phyloP scores from a whole-genome alignment of 331 rosid species.

The Quercus tomentella region DNA sequence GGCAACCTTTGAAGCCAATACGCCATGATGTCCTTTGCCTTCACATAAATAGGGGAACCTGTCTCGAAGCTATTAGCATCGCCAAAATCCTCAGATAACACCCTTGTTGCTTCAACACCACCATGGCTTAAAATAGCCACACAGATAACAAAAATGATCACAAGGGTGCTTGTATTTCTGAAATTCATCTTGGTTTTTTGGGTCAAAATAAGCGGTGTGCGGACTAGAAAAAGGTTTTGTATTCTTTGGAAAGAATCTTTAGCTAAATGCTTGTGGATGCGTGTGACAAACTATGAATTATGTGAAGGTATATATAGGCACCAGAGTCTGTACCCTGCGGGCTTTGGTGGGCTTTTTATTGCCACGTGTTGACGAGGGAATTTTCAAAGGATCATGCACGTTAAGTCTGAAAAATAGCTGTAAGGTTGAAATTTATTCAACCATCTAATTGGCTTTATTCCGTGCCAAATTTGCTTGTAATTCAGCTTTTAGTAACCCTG shows the following conservation, averaged over 20 bases:
- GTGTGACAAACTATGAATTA: background rate
- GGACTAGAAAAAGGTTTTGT: too few relatives aligned
- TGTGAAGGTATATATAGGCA: background rate
- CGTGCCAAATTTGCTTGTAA: too few relatives aligned
- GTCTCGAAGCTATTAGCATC: background rate
- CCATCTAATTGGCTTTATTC: too few relatives aligned
- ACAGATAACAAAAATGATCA: background rate
- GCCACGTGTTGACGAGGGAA: background rate
- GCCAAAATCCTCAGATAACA: conserved; percentile 3
- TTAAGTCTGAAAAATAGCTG: too few relatives aligned
- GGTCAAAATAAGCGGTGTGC: too few relatives aligned
- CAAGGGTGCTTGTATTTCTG: background rate
- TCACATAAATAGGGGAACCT: conserved; percentile 1
- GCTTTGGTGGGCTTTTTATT: background rate
- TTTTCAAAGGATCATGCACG: too few relatives aligned
- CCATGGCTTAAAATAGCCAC: background rate
- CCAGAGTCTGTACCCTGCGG: background rate
- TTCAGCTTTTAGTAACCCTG: too few relatives aligned
- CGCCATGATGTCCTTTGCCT: conserved; percentile 14
- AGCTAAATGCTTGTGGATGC: background rate
- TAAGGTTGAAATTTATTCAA: too few relatives aligned
- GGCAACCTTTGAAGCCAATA: conserved; percentile 25
- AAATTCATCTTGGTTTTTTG: background rate
- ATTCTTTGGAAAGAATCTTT: too few relatives aligned
- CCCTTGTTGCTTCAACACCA: conserved; percentile 6